Percentiles rank a stretch among this genome's conserved stretches.
phyloP scores from a whole-genome alignment of 352 stramenopile genomes.

The Globisporangium lucens region DNA sequence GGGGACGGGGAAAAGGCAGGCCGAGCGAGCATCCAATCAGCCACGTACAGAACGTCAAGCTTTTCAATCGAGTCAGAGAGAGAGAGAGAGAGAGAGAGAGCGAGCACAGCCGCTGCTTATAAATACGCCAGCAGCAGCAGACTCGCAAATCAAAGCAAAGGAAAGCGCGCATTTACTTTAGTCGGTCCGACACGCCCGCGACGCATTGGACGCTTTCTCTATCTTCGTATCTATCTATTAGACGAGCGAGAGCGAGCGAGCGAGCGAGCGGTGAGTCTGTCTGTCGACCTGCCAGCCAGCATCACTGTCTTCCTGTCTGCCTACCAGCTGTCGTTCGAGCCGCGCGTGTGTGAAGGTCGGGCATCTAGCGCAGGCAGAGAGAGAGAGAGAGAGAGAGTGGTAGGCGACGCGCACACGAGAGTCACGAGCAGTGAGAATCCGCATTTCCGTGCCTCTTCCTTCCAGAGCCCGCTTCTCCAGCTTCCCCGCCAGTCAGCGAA shows the following conservation, averaged over 20 bases:
- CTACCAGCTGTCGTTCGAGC: neutral
- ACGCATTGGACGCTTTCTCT: neutral
- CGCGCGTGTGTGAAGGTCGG: neutral
- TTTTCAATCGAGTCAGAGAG: slow-evolving; percentile 10
- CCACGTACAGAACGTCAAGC: slow-evolving; percentile 4
- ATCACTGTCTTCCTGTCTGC: neutral
- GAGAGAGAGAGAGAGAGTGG: neutral
- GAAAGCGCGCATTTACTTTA: neutral
- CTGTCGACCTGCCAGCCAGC: neutral
- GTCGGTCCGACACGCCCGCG: neutral
- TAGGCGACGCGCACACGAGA: neutral
- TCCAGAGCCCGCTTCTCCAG: neutral
- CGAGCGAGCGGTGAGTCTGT: neutral
- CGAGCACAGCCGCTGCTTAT: neutral
- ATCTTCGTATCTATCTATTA: neutral
- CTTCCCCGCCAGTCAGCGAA: neutral
- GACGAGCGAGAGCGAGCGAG: neutral
- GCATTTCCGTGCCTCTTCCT: neutral
- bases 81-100: neutral
- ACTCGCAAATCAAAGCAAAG: neutral
- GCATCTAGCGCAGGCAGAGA: neutral
- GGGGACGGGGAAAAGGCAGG: neutral
- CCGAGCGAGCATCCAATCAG: neutral
- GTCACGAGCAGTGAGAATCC: neutral
- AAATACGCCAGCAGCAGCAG: slow-evolving; percentile 1